Evolutionary conservation across 768 basidiomycete genomes (phyloP).

Genomic region (Rhizopogon vinicolor): DNA sequence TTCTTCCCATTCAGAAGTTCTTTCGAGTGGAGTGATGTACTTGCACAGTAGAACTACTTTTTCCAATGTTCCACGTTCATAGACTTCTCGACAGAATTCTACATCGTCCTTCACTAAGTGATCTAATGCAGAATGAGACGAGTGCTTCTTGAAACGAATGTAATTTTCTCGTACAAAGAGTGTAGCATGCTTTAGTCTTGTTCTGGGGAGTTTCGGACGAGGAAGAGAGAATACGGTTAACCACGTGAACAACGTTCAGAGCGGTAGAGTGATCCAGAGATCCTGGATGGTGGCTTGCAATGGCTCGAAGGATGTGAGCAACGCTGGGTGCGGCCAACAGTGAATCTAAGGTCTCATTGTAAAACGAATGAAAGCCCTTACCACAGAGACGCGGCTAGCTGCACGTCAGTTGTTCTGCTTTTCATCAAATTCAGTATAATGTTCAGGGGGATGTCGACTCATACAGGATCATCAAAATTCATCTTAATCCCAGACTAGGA

Average conservation of each 20-base stretch:
- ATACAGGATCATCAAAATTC: constrained; percentile 1
- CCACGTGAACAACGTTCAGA: constrained; percentile 63
- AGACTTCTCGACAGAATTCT: constrained; percentile 60
- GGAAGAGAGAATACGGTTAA: constrained; percentile 54
- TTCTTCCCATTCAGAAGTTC: constrained; percentile 53
- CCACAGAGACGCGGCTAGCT: constrained; percentile 71
- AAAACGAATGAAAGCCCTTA: constrained; percentile 20
- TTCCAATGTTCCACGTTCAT: constrained; percentile 62
- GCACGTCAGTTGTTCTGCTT: constrained; percentile 54
- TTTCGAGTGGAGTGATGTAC: constrained; percentile 46
- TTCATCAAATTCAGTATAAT: constrained; percentile 50
- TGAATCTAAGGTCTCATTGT: neutral
- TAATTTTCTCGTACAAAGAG: constrained; percentile 51
- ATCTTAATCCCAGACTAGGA: constrained; percentile 4
- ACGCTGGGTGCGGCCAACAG: constrained; percentile 33
- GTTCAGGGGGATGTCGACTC: constrained; percentile 25
- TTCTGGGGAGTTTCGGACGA: constrained; percentile 36
- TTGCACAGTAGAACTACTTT: constrained; percentile 49
- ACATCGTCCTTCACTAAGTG: constrained; percentile 69
- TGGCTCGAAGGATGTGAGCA: constrained; percentile 58
- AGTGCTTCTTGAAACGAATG: neutral
- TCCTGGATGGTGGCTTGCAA: constrained; percentile 23
- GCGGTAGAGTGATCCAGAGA: constrained; percentile 41
- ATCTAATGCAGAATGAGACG: constrained; percentile 31
- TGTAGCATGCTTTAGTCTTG: constrained; percentile 69